phyloP scores from a whole-genome alignment of 176 grass and related monocot species.

The Oryza glumipatula region DNA sequence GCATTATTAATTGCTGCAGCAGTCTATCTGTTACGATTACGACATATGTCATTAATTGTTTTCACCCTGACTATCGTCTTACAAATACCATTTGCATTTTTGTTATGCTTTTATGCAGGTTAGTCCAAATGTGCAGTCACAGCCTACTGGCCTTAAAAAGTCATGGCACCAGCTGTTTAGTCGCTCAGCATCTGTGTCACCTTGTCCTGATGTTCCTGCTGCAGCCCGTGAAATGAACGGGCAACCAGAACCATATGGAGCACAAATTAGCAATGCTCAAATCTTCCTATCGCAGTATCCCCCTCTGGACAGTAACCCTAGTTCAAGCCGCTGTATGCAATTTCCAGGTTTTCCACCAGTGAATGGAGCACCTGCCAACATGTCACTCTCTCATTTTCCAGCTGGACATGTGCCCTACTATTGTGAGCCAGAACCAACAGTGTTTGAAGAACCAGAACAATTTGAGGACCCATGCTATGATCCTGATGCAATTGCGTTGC shows the following conservation, averaged over 20 bases:
- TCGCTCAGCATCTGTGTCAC: slow-evolving; percentile 64
- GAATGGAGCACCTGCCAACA: slow-evolving; percentile 37
- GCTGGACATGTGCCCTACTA: slow-evolving; percentile 53
- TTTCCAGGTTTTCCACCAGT: slow-evolving; percentile 54
- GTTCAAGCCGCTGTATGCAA: slow-evolving; percentile 42
- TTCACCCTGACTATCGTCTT: slow-evolving; percentile 27
- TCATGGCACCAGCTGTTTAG: slow-evolving; percentile 89
- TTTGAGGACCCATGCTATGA: slow-evolving; percentile 94
- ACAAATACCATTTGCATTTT: slow-evolving; percentile 31
- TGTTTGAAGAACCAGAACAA: slow-evolving; percentile 63
- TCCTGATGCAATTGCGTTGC: slow-evolving; percentile 72
- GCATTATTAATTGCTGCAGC: slow-evolving; percentile 26
- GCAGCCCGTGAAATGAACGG: slow-evolving; percentile 26
- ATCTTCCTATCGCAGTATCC: slow-evolving; percentile 50
- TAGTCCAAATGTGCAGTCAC: slow-evolving; percentile 67
- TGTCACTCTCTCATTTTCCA: slow-evolving; percentile 44
- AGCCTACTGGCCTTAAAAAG: slow-evolving; percentile 59
- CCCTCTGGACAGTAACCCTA: slow-evolving; percentile 53
- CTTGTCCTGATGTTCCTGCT: slow-evolving; percentile 56
- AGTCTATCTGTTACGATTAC: slow-evolving; percentile 6
- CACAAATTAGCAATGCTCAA: slow-evolving; percentile 56
- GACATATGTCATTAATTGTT: slow-evolving; percentile 19
- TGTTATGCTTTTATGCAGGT: slow-evolving; percentile 55
- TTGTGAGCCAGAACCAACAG: slow-evolving; percentile 46
- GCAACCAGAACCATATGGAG: slow-evolving; percentile 45